Evolutionary conservation across 805 yeast species (phyloP), one percentile per base, ranked within the genome.

Genomic region (Wickerhamiella lipophila): DNA sequence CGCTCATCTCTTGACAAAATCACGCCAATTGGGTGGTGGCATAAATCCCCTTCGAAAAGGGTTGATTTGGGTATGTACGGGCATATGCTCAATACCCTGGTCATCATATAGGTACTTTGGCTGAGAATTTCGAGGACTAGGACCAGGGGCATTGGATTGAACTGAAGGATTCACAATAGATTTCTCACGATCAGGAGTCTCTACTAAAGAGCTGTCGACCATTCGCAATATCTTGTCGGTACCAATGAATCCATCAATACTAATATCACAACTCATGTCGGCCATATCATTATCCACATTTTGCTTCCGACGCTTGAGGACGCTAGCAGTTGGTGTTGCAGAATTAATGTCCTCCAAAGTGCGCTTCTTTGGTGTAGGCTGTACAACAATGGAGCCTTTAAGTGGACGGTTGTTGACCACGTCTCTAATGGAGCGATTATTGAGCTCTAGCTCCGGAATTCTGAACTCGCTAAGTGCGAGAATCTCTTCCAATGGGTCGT

Each of bases 121-220:
- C 1, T 55, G 55, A 21, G 27, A 19, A 49, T 50, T 30, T 21
- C 56, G 54, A 16, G 61, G 61, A 3, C 58, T 55, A 2, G 61
- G 61, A 1, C 58, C 60, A 8, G 61, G 58, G 4, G 54, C 55
- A 6, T 58, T 49, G 8, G 52, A 51, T 29, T 44, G 48, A 6
- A 58, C 59, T 11, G 46, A 46, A 15, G 61, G 61, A 9, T 55
- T 49, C 11, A 27, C 8, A 3, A 42, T 22, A 1, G 30, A 47
- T 12, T 43, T 27, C 16, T 27, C 27, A 9, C 49, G 43, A 27
- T 62, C 65, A 3, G 68, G 68, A 15, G 66, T 61, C 38, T 62
- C 64, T 4, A 65, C 61, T 6, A 65, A 55, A 23, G 66, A 60
- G 13, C 59, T 58, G 47, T 65, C 69, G 7, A 65, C 65, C 61